Evolutionary conservation across 2,329 filamentous ascomycete genomes (phyloP).

Genomic region (Xylaria sp.): DNA sequence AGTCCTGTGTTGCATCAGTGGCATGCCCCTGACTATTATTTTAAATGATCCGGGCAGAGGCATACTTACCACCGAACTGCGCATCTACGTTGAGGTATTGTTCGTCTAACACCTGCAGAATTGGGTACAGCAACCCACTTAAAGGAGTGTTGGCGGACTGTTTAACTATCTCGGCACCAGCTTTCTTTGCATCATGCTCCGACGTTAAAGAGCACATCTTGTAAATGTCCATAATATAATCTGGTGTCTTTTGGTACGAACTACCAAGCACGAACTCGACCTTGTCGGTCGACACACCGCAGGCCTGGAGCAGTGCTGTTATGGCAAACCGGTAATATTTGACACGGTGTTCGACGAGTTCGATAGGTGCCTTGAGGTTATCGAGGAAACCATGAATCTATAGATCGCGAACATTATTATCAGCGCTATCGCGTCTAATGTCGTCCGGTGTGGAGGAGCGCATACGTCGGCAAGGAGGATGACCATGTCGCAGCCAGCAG

Average conservation of each 20-base stretch:
- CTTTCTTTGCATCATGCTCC: constrained; percentile 74
- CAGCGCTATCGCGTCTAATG: neutral
- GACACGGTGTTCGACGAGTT: constrained; percentile 83
- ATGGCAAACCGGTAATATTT: constrained; percentile 86
- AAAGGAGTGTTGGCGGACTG: constrained; percentile 81
- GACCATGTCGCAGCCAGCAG: constrained; percentile 83
- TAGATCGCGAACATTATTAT: neutral
- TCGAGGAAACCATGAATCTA: constrained; percentile 76
- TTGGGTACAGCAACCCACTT: constrained; percentile 80
- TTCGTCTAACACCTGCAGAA: constrained; percentile 92
- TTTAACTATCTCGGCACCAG: constrained; percentile 94
- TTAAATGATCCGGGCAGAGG: neutral
- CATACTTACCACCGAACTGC: constrained; percentile 76
- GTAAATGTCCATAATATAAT: constrained; percentile 91
- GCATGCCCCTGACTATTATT: neutral
- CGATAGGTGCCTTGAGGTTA: constrained; percentile 86
- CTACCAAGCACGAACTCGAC: constrained; percentile 87
- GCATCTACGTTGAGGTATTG: constrained; percentile 87
- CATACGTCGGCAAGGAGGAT: constrained; percentile 77
- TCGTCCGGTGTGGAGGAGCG: neutral
- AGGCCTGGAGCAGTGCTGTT: constrained; percentile 76
- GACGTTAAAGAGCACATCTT: constrained; percentile 79
- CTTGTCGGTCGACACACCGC: constrained; percentile 80
- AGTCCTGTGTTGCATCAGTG: constrained; percentile 51
- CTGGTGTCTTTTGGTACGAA: constrained; percentile 76